These are phyloP conservation scores for Globisporangium echinulatum DNA, from an alignment of 352 stramenopile genomes.

Conservation along the genomic window DNA sequence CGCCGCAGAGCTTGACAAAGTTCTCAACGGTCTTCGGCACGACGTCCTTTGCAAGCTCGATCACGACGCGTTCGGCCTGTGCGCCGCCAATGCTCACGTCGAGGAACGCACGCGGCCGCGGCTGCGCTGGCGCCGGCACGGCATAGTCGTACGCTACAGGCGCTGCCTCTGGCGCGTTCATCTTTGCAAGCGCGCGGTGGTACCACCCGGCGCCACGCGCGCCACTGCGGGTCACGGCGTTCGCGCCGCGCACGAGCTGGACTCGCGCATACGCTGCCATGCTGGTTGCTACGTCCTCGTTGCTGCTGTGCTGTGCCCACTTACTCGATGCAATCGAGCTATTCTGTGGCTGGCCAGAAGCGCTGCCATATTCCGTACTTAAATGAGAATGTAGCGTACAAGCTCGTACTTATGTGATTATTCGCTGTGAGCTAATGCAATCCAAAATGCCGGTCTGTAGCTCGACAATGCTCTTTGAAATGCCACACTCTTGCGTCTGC, in stretches of 20 bases:
- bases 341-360: slow-evolving; percentile 28
- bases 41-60: slow-evolving; percentile 81
- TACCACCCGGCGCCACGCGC: slow-evolving; percentile 79
- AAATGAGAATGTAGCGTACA: slow-evolving; percentile 7
- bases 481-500: too few relatives aligned
- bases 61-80: slow-evolving; percentile 65
- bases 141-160: slow-evolving; percentile 60
- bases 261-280: slow-evolving; percentile 60
- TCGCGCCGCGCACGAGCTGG: slow-evolving; percentile 48
- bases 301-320: neutral
- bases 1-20: slow-evolving; percentile 69
- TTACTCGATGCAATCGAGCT: neutral
- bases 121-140: slow-evolving; percentile 37
- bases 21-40: slow-evolving; percentile 71
- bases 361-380: slow-evolving; percentile 13
- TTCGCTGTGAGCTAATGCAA: neutral
- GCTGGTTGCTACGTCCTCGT: neutral
- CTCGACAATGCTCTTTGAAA: too few relatives aligned
- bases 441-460: too few relatives aligned
- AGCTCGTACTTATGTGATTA: slow-evolving; percentile 5
- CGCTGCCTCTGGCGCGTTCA: slow-evolving; percentile 63
- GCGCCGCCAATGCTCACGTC: slow-evolving; percentile 80
- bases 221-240: slow-evolving; percentile 49
- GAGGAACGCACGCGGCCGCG: slow-evolving; percentile 68
- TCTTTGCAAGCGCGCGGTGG: slow-evolving; percentile 77